A percentile compares a stretch with the other conserved stretches of the same genome.
phyloP scores from a whole-genome alignment of 1,284 basidiomycete species.

The Wolfiporia cocos region DNA sequence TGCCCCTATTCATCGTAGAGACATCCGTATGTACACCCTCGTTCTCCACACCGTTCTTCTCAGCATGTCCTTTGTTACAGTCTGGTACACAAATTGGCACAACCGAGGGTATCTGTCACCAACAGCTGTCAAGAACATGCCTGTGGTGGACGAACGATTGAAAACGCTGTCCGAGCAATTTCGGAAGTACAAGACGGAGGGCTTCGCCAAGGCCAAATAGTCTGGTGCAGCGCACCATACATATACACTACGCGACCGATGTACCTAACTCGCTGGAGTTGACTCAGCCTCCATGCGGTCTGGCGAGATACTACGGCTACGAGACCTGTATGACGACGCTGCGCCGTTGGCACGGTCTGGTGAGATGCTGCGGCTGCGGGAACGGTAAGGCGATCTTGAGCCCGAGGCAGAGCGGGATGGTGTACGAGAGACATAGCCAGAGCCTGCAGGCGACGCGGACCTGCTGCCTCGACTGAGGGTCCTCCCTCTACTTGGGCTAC shows the following conservation, averaged over 20 bases:
- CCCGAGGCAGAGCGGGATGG: conserved; percentile 46
- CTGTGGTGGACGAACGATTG: conserved; percentile 66
- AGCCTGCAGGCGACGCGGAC: conserved; percentile 39
- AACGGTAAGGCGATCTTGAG: conserved; percentile 38
- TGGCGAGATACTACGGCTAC: conserved; percentile 23
- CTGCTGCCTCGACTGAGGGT: conserved; percentile 25
- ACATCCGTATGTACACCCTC: conserved; percentile 61
- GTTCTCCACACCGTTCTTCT: background rate
- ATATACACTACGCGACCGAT: background rate
- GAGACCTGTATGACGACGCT: conserved; percentile 17
- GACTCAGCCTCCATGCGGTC: conserved; percentile 15
- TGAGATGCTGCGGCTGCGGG: conserved; percentile 55
- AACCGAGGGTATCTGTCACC: conserved; percentile 72
- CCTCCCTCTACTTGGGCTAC: conserved; percentile 19
- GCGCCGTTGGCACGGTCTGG: conserved; percentile 43
- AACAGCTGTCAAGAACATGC: conserved; percentile 48
- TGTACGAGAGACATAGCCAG: conserved; percentile 60
- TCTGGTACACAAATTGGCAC: conserved; percentile 70
- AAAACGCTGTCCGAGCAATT: conserved; percentile 56
- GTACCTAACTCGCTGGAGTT: too few relatives aligned
- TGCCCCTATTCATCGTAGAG: conserved; percentile 76
- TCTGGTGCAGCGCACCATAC: background rate
- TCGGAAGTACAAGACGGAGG: conserved; percentile 52
- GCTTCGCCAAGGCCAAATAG: conserved; percentile 41
- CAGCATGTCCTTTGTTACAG: conserved; percentile 32